Evolutionary conservation across 2,329 filamentous ascomycete genomes (phyloP), one percentile per base, ranked within the genome.

Genomic region (Aspergillaceae sp.): DNA sequence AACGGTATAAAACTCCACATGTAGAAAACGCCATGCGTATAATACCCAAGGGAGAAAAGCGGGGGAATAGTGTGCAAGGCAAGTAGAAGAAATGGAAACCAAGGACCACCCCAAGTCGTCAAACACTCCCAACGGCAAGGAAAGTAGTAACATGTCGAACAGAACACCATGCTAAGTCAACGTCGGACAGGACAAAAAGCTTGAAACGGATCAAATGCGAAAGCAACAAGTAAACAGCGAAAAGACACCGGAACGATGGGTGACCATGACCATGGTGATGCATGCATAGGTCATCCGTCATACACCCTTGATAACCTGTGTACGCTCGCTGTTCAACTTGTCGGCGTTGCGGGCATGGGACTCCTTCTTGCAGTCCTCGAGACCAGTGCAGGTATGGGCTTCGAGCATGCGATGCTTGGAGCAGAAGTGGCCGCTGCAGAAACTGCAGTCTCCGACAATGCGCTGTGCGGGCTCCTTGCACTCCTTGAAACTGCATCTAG

Each of bases 361-460:
- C 69, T 95, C 89, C 75, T 94, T 92, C 78, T 96, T 95, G 78
- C 91, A 96, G 72, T 95, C 87, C 75, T 97, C 92, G 47, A 98
- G 75, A 36, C 89, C 89, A 53, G 80, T 82, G 74, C 92, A 98
- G 72, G 87, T 87, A 73, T 98, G 92, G 58, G 91, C 87, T 70
- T 98, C 92, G 53, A 97, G 72, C 72, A 97, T 79, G 47, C 92
- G 80, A 72, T 98, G 92, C 74, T 89, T 94, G 59, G 87, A 87
- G 72, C 92, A 98, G 75, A 87, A 97, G 66, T 94, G 87, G 40
- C 90, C 89, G 46, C 84, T 77, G 74, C 92, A 98, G 76, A 97
- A 97, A 51, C 83, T 84, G 72, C 92, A 98, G 74, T 97, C 91
- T 45, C 92, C 92, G 49, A 96, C 87, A 61, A 98, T 96, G 55